Conservation (phyloP, 352 stramenopile species). For the Phytopythium boreale region DNA sequence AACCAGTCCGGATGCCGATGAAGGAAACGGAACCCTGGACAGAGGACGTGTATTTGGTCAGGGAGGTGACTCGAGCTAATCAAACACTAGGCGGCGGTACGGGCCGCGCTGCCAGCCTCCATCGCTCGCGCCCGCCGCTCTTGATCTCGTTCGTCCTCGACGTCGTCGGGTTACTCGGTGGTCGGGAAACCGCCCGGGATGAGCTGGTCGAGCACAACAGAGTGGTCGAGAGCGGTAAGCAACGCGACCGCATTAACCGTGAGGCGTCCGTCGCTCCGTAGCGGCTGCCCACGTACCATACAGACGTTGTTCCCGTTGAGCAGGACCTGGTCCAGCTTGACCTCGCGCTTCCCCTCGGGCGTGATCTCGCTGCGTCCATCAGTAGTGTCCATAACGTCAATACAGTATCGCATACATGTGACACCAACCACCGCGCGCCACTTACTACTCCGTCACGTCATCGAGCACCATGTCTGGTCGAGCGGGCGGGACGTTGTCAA, state of each 20-base stretch:
- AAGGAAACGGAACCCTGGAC: no score
- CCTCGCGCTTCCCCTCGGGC: slow-evolving; percentile 81
- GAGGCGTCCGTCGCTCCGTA: not conserved
- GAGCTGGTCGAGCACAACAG: slow-evolving; percentile 31
- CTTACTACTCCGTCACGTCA: slow-evolving; percentile 94
- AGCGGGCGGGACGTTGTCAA: no score
- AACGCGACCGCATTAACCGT: not conserved
- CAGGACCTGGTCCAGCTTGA: slow-evolving; percentile 94
- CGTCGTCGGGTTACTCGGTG: not conserved
- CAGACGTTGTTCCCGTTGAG: slow-evolving; percentile 99
- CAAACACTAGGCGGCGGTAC: not conserved
- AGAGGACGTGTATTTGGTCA: no score
- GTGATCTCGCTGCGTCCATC: slow-evolving; percentile 67
- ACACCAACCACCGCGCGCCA: slow-evolving; percentile 9
- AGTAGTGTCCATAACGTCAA: not conserved
- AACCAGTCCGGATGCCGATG: no score
- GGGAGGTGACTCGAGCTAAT: not conserved
- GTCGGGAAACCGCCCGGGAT: slow-evolving; percentile 75
- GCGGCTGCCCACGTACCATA: slow-evolving; percentile 66
- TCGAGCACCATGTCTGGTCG: slow-evolving; percentile 89
- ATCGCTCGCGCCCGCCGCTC: not conserved
- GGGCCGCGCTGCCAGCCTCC: not conserved
- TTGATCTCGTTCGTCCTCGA: not conserved
- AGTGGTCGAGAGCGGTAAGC: not conserved
- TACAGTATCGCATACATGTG: not conserved